Base-by-base conservation (phyloP, 345 rosid genomes). In the Odontarrhena argentea region DNA sequence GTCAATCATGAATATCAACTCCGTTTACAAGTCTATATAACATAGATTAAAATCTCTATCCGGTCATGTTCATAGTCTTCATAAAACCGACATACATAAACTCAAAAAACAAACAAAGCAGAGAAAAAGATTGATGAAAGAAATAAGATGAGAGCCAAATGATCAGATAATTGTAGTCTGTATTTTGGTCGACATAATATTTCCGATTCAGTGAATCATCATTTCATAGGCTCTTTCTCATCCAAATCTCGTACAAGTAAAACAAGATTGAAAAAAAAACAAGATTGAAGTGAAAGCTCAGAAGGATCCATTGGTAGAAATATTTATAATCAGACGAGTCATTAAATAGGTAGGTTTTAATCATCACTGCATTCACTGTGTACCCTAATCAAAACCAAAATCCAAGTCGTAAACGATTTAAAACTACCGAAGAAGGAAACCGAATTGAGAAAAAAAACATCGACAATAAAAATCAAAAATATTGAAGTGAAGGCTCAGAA, bases 91-190 rank as follows among this genome's bases (percentile, higher is more conserved):
- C 32, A 28, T 28, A 2, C 3, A 28, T 28, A 28, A 28, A 28
- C 7, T 6, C 36, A 5, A 32, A 32, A 41, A 6, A 1, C 4
- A 26, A 42, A 44, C 7, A 14, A n/a, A 0, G 1, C 10, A 14
- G 36, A 1, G 2, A 38, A 10, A 7, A 48, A 58, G 8, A 30
- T 2, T 18, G 2, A 5, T 8, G 4, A 26, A 6, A 3, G 2
- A 41, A 3, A 18, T 8, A 22, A 24, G 41, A 32, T 7, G 25
- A 63, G 60, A 76, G 83, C 79, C 79, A 61, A 14, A 25, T 65
- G 82, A 81, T 87, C 94, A 87, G 94, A 87, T 83, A 87, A 87
- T 87, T 85, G 91, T 85, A 87, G 88, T 87, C 94, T 87, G 94
- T 70, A 5, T 58, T 71, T 83, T 74, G 49, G 82, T 85, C 94